Evolutionary conservation across 2,329 filamentous ascomycete species (phyloP).

Genomic region (Xylaria sp.): DNA sequence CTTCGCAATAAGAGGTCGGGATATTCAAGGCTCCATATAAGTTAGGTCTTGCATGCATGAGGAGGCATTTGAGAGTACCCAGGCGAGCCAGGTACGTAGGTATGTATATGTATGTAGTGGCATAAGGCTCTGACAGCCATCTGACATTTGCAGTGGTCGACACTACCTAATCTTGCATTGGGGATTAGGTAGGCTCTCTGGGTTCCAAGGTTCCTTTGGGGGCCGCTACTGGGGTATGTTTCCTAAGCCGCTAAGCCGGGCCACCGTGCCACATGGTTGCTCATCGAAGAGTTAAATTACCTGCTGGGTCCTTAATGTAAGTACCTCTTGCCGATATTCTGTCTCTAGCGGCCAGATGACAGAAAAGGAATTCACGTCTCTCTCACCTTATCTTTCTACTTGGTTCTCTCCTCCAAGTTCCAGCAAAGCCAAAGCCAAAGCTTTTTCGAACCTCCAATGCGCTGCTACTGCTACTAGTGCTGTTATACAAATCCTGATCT

Average conservation of each 20-base stretch:
- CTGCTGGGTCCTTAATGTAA: not conserved
- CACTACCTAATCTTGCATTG: not conserved
- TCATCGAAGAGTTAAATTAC: not conserved
- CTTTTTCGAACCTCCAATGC: not conserved
- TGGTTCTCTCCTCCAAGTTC: not conserved
- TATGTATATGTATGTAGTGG: not conserved
- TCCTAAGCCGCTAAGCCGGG: not conserved
- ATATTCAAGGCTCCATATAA: not conserved
- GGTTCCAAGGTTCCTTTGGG: not conserved
- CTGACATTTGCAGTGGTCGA: slow-evolving; percentile 1
- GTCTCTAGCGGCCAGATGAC: no score
- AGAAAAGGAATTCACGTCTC: not conserved
- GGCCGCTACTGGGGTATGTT: not conserved
- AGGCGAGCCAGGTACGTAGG: not conserved
- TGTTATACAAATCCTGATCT: not conserved
- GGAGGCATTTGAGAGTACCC: no score
- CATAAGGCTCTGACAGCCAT: slow-evolving; percentile 3
- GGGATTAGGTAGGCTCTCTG: no score
- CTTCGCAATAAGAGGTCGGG: no score
- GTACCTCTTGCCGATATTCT: not conserved
- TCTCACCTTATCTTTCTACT: not conserved
- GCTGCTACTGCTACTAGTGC: not conserved
- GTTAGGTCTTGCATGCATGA: no score
- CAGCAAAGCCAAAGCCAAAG: not conserved
- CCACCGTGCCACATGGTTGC: not conserved